Evolutionary conservation across 2,329 filamentous ascomycete genomes (phyloP), one percentile per base, ranked within the genome.

Genomic region (Bipolaris victoriae): DNA sequence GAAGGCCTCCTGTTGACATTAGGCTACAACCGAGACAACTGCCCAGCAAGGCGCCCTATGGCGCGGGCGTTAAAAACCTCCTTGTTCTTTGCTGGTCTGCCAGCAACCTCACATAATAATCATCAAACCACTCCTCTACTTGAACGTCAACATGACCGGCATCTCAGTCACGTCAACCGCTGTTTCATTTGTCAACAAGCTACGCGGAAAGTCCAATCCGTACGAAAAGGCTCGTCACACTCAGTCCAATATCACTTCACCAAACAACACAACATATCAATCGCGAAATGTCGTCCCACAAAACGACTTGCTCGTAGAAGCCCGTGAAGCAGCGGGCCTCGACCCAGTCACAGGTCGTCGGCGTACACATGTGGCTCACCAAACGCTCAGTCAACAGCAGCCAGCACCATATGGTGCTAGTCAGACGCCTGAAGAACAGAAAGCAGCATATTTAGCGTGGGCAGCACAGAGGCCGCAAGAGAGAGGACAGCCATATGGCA

Each of bases 241-340:
- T 20, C 49, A 36, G 1, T 5, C 11, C 41, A 24, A 36, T 26
- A 10, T 33, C 31, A 16, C 33, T 7, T 10, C 26, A 7, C 31
- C 31, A 29, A 10, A 7, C 18, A 15, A 22, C 10, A 20, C n/a
- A 2, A 45, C 7, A 10, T 18, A 16, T 9, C 22, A 10, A n/a
- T n/a, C 16, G 33, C 41, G 7, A 20, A 29, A 9, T 4, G 11
- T 5, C 22, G 7, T 7, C 31, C 10, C 39, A 26, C 18, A 35
- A 11, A 7, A 7, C 15, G 59, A 69, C 39, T 52, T 62, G 24
- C 54, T 71, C 9, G 68, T 66, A 15, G 63, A 70, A 55, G 68
- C 69, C 7, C 58, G 67, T 36, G 18, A 49, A 40, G 51, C 52
- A 11, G 58, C 57, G 0, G 64, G 66, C 0, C 54, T 65, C n/a